phyloP scores from a whole-genome alignment of 176 grass and related monocot species.

The Microstegium vimineum region DNA sequence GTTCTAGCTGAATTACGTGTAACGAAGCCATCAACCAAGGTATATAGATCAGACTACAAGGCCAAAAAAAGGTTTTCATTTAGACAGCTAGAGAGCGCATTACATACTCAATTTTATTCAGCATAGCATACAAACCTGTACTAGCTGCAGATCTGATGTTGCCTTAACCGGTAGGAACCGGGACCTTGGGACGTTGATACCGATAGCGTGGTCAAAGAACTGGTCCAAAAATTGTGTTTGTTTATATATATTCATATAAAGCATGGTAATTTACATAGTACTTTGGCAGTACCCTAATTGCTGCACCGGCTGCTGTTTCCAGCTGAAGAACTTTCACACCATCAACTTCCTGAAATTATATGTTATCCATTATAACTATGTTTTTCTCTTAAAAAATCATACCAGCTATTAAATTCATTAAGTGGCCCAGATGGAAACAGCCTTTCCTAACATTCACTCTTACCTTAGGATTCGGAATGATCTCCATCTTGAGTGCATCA shows the following conservation, averaged over 20 bases:
- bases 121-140: slow-evolving; percentile 48
- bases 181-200: slow-evolving; percentile 84
- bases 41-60: slow-evolving; percentile 92
- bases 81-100: not conserved
- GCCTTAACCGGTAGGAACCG: slow-evolving; percentile 86
- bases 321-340: slow-evolving; percentile 87
- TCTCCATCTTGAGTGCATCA: slow-evolving; percentile 98
- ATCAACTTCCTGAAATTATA: slow-evolving; percentile 74
- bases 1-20: slow-evolving; percentile 65
- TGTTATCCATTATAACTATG: not conserved
- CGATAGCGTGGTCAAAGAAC: slow-evolving; percentile 89
- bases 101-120: slow-evolving; percentile 5
- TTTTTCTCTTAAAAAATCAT: not conserved
- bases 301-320: slow-evolving; percentile 91
- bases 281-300: slow-evolving; percentile 64
- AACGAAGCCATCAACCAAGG: slow-evolving; percentile 82
- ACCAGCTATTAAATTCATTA: not conserved
- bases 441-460: not conserved
- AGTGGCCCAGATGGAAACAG: not conserved
- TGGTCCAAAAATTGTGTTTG: slow-evolving; percentile 29
- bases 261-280: not conserved
- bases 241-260: not conserved
- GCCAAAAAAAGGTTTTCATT: not conserved
- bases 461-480: slow-evolving; percentile 97
- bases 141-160: slow-evolving; percentile 88